Base-by-base conservation (phyloP, 2,329 filamentous ascomycete species). In the Nemania diffusa region DNA sequence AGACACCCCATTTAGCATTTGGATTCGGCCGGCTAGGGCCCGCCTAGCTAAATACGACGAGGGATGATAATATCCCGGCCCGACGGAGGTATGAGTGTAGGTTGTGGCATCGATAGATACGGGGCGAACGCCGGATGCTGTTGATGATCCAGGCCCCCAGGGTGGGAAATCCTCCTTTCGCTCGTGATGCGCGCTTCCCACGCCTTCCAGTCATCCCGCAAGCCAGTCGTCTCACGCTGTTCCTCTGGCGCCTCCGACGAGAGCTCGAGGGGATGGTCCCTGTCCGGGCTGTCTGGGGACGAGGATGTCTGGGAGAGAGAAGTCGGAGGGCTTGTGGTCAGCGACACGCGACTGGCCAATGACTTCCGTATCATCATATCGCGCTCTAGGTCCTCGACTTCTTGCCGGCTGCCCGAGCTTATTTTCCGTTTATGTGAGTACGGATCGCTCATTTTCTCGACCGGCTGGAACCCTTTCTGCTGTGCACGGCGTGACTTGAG, bases 181-280 rank as follows among this genome's bases (percentile, higher is more conserved):
- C 65, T 71, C 52, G 78, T 75, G 2, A 78, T 58, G 40, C 73
- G 72, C 2, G 81, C 80, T 69, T 83, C 81, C 69, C 78, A 79
- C 27, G 77, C 78, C 67, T 82, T 83, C 78, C 77, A 81, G 40
- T 81, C 78, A 1, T 73, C 75, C 37, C 71, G 75, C 1, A 79
- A 64, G 9, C 62, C 74, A 44, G 64, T 68, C 3, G 72, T 75
- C 63, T 79, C 70, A 48, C 68, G 71, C 13, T 48, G 61, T 3
- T 71, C 68, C 1, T 61, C 61, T 22, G 67, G 62, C 15, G 65
- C 52, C 27, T 67, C 42, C 15, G 42, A 46, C 15, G 34, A 8
- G 15, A 26, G 58, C 20, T 62, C 67, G 3, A 68, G 27, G 7
- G 72, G 57, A n/a, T 71, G 62, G 20, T 40, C 53, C 11, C 5